Base-by-base conservation (phyloP, 139 green algal genomes). In the Gonium pectorale region DNA sequence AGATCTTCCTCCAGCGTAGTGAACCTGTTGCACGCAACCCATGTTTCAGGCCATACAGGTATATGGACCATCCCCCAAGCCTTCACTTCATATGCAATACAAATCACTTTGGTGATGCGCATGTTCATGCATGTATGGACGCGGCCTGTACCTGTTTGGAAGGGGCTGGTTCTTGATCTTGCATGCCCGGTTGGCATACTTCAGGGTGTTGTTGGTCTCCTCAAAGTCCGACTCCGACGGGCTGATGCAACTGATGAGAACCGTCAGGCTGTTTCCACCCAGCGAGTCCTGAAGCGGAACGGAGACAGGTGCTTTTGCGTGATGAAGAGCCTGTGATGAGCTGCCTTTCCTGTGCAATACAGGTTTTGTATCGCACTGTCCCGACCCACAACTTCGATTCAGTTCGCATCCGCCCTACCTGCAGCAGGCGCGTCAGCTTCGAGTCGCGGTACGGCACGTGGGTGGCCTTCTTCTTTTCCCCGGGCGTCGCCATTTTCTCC, bases 181-280 rank as follows among this genome's bases (percentile, higher is more conserved):
- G 79, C 91, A 94, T 1, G 91, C 90, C n/a, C 90, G 79, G 73
- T 91, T 91, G 13, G 82, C 82, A 44, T 91, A 91, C 86, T 95
- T 94, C 29, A 96, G 90, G 5, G 93, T 96, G 89, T 93, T 94
- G 88, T 92, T 91, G 21, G 92, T 95, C 87, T 96, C 93, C 75
- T 95, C 92, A 86, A 95, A 93, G 90, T 96, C 90, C 22, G 82
- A 80, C 64, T 95, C 93, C 29, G 81, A 90, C 66, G 85, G 83
- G 40, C 81, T 91, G 80, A 95, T 94, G 87, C 92, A 95, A 40
- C 68, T 90, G 83, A 96, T 93, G 51, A 96, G 90, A 38, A 93
- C 78, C 0, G 92, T 95, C 22, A 94, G 83, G 35, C 80, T 90
- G 89, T 92, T 95, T 49, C 93, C 93, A 22, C 92, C 92, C 59